A percentile compares a stretch with the other conserved stretches of the same genome.
Evolutionary conservation across 2,329 filamentous ascomycete species (phyloP).

Genomic region (Talaromyces pinophilus): DNA sequence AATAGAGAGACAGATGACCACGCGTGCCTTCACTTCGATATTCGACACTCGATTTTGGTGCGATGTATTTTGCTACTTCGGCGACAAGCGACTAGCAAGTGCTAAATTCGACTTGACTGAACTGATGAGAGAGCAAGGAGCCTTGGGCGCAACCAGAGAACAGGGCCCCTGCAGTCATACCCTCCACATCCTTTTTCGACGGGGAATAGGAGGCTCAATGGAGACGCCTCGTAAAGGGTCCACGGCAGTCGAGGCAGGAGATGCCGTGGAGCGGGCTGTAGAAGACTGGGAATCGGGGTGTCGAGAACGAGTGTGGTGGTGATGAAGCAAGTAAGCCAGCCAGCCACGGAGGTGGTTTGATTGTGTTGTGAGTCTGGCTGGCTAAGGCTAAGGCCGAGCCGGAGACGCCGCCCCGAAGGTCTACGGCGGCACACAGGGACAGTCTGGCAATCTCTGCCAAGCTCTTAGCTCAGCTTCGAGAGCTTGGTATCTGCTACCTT

Average conservation of each 20-base stretch:
- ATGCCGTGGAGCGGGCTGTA: slow-evolving; percentile 13
- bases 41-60: background rate
- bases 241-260: slow-evolving; percentile 18
- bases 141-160: slow-evolving; percentile 44
- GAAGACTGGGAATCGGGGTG: background rate
- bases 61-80: background rate
- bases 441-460: slow-evolving; percentile 23
- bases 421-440: slow-evolving; percentile 25
- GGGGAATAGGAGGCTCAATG: slow-evolving; percentile 23
- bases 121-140: slow-evolving; percentile 37
- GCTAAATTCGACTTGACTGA: background rate
- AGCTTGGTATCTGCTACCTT: background rate
- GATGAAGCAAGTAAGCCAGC: slow-evolving; percentile 26
- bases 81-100: slow-evolving; percentile 4
- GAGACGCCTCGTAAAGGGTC: slow-evolving; percentile 20
- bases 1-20: background rate
- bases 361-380: slow-evolving; percentile 31
- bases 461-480: slow-evolving; percentile 5
- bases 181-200: slow-evolving; percentile 40
- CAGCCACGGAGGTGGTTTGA: slow-evolving; percentile 25
- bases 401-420: slow-evolving; percentile 24
- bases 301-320: slow-evolving; percentile 14
- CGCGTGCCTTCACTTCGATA: background rate
- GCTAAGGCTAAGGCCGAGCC: slow-evolving; percentile 16
- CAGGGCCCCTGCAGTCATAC: slow-evolving; percentile 42